These are phyloP conservation scores for Biscogniauxia sp. DNA, from an alignment of 2,329 filamentous ascomycete genomes.

Conservation along the genomic window DNA sequence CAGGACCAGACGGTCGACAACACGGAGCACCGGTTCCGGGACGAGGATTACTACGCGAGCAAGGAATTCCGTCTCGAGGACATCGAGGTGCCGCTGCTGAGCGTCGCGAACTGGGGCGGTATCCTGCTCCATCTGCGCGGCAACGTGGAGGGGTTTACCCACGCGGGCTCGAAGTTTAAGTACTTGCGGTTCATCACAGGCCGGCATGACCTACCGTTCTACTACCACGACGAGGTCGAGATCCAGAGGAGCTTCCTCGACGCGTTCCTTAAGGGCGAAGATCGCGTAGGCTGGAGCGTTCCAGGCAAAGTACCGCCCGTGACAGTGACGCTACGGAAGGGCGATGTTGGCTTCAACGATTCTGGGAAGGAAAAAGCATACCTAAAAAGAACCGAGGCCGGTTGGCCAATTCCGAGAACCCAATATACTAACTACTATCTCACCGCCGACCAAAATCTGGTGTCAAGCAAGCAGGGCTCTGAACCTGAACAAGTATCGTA, in stretches of 20 bases:
- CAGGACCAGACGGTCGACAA: conserved; percentile 47
- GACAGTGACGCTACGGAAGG: conserved; percentile 60
- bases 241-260: conserved; percentile 67
- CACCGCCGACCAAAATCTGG: conserved; percentile 44
- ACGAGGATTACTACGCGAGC: conserved; percentile 62
- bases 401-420: conserved; percentile 67
- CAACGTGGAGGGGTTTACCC: conserved; percentile 63
- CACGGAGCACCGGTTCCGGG: conserved; percentile 53
- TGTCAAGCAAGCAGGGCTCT: conserved; percentile 28
- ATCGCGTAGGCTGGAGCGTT: conserved; percentile 58
- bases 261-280: conserved; percentile 68
- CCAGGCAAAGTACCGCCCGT: conserved; percentile 60
- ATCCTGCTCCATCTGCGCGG: conserved; percentile 67
- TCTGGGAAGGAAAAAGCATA: conserved; percentile 58
- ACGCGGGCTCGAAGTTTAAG: conserved; percentile 65
- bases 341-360: conserved; percentile 66
- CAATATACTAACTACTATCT: conserved; percentile 62
- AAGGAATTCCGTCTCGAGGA: conserved; percentile 65
- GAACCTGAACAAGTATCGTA: conserved; percentile 49
- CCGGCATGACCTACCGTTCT: conserved; percentile 70
- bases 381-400: conserved; percentile 52
- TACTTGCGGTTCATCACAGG: conserved; percentile 69
- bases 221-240: conserved; percentile 67
- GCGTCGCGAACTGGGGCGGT: conserved; percentile 69
- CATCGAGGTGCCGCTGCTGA: conserved; percentile 65